phyloP scores from a whole-genome alignment of 2,329 filamentous ascomycete genomes.

The Lasiodiplodia citricola region DNA sequence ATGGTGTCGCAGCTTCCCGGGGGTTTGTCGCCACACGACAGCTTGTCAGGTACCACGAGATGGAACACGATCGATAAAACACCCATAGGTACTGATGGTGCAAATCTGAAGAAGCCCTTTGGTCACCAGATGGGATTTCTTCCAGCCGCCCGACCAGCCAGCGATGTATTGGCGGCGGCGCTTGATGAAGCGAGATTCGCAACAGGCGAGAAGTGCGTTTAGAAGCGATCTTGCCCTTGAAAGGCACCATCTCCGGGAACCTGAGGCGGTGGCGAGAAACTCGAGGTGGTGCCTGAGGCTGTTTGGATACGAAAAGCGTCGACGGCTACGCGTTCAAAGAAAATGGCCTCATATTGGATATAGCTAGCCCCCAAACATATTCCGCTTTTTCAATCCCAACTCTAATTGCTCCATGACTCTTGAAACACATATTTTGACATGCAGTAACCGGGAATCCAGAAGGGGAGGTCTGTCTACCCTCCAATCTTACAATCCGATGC shows the following conservation, averaged over 20 bases:
- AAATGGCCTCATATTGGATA: constrained; percentile 12
- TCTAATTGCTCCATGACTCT: constrained; percentile 13
- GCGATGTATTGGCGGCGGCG: constrained; percentile 1
- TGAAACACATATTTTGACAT: not conserved
- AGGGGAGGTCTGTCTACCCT: not conserved
- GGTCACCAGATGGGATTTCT: not conserved
- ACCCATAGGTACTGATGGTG: no score
- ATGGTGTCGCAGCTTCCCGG: no score
- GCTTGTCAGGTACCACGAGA: no score
- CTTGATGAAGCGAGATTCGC: not conserved
- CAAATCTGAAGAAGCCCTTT: no score
- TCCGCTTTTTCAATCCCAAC: constrained; percentile 5
- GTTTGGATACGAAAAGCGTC: not conserved
- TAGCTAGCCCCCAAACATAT: not conserved
- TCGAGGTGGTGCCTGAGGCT: not conserved
- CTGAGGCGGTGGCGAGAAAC: not conserved
- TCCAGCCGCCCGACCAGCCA: not conserved
- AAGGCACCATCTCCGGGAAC: not conserved
- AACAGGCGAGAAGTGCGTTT: not conserved
- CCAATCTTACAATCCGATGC: constrained; percentile 55
- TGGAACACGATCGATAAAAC: no score
- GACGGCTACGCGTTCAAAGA: not conserved
- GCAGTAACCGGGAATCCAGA: not conserved
- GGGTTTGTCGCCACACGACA: no score
- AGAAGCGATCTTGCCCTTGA: constrained; percentile 1